These are phyloP conservation scores for Oldenlandia corymbosa DNA, from an alignment of 257 asterid species.

Conservation along the genomic window DNA sequence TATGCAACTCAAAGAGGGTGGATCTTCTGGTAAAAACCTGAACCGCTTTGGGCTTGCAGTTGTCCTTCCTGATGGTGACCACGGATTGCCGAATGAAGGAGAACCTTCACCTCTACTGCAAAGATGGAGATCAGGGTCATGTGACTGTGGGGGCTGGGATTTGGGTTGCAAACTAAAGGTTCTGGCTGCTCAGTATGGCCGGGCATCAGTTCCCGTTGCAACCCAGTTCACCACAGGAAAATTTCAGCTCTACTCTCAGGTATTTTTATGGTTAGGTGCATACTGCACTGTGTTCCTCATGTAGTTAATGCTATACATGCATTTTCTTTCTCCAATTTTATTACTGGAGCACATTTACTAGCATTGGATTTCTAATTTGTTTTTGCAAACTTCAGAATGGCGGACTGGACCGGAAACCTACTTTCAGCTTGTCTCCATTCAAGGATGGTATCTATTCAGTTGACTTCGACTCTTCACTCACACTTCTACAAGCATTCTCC, in stretches of 20 bases:
- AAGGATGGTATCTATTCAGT: conserved; percentile 63
- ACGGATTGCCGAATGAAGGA: conserved; percentile 64
- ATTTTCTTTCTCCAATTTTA: not conserved
- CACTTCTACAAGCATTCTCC: conserved; percentile 62
- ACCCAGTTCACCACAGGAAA: conserved; percentile 24
- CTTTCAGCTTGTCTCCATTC: conserved; percentile 42
- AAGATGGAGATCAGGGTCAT: conserved; percentile 70
- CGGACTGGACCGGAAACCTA: conserved; percentile 29
- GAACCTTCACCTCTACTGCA: conserved; percentile 63
- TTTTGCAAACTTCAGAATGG: conserved; percentile 32
- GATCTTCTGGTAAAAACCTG: conserved; percentile 14
- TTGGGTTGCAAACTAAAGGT: conserved; percentile 56
- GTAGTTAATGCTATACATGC: not conserved
- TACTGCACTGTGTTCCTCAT: not conserved
- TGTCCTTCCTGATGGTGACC: conserved; percentile 76
- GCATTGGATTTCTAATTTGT: not conserved
- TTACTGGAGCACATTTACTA: too few species aligned
- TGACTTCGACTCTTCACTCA: conserved; percentile 52
- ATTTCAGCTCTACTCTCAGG: conserved; percentile 61
- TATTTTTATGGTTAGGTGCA: conserved; percentile 17
- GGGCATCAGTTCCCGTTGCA: conserved; percentile 21
- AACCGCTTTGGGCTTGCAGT: conserved; percentile 32
- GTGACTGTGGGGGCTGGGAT: conserved; percentile 97
- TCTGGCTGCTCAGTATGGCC: conserved; percentile 25
- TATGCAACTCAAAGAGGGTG: conserved; percentile 16